Evolutionary conservation across 768 basidiomycete species (phyloP).

Genomic region (Thelephora ganbajun): DNA sequence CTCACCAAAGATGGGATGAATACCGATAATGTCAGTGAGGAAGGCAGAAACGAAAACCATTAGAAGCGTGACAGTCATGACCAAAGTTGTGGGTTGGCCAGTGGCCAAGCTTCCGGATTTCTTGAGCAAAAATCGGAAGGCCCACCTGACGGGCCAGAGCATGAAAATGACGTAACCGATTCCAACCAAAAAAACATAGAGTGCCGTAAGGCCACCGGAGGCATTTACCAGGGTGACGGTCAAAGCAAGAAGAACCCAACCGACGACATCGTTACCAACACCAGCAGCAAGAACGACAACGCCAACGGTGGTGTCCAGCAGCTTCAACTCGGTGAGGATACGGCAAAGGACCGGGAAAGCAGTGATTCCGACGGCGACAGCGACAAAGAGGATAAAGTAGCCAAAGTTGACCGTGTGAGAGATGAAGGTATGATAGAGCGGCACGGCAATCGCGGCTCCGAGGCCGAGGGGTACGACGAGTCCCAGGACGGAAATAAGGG

Average conservation of each 20-base stretch:
- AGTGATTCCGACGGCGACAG: constrained; percentile 71
- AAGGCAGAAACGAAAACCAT: constrained; percentile 65
- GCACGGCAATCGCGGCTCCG: constrained; percentile 63
- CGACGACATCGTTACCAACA: constrained; percentile 47
- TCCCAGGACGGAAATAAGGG: constrained; percentile 50
- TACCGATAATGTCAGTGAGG: constrained; percentile 78
- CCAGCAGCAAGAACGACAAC: constrained; percentile 73
- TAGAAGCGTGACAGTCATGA: constrained; percentile 73
- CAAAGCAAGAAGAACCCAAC: constrained; percentile 76
- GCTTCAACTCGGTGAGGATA: constrained; percentile 70
- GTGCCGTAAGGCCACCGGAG: constrained; percentile 52
- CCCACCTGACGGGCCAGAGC: constrained; percentile 48
- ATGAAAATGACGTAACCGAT: constrained; percentile 56
- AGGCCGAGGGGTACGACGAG: constrained; percentile 68
- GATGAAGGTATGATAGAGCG: constrained; percentile 59
- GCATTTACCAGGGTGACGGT: constrained; percentile 79
- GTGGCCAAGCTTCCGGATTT: constrained; percentile 60
- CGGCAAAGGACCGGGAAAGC: constrained; percentile 76
- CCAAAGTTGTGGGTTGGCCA: constrained; percentile 53
- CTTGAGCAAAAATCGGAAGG: constrained; percentile 50
- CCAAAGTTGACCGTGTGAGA: constrained; percentile 47
- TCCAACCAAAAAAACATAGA: constrained; percentile 64
- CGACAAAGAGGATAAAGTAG: constrained; percentile 76
- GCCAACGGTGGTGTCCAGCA: constrained; percentile 79
- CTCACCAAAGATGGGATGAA: constrained; percentile 53